These are phyloP conservation scores for Trichophyton simii DNA, from an alignment of 2,329 filamentous ascomycete genomes.

Conservation along the genomic window DNA sequence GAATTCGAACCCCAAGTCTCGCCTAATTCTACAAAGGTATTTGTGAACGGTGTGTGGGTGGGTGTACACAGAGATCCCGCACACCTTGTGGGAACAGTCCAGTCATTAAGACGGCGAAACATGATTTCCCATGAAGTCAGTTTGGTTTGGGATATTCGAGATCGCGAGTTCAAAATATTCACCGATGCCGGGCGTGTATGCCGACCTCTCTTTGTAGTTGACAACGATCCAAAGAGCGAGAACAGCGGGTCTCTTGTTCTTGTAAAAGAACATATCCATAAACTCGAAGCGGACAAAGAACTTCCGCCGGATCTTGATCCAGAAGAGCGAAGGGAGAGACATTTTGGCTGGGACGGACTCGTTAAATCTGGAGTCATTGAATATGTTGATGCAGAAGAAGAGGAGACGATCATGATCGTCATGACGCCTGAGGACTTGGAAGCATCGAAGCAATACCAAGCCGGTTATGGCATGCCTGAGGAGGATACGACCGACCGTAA, in stretches of 20 bases:
- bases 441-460: constrained; percentile 56
- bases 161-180: constrained; percentile 96
- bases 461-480: constrained; percentile 47
- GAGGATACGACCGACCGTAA: constrained; percentile 63
- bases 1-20: constrained; percentile 80
- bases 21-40: constrained; percentile 91
- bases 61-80: constrained; percentile 85
- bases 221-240: constrained; percentile 63
- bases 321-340: constrained; percentile 46
- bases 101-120: constrained; percentile 64
- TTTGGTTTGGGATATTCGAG: constrained; percentile 87
- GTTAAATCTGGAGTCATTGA: constrained; percentile 78
- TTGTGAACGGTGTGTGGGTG: constrained; percentile 96
- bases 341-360: constrained; percentile 80
- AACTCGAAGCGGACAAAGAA: constrained; percentile 61
- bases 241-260: constrained; percentile 69
- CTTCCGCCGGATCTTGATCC: constrained; percentile 48
- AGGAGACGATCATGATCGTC: constrained; percentile 97
- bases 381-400: constrained; percentile 94
- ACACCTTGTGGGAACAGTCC: constrained; percentile 66
- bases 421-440: constrained; percentile 97
- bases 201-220: constrained; percentile 83
- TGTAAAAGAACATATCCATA: constrained; percentile 68
- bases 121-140: constrained; percentile 87
- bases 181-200: constrained; percentile 93